phyloP scores from a whole-genome alignment of 208 protist species.

The Lotmaria passim region DNA sequence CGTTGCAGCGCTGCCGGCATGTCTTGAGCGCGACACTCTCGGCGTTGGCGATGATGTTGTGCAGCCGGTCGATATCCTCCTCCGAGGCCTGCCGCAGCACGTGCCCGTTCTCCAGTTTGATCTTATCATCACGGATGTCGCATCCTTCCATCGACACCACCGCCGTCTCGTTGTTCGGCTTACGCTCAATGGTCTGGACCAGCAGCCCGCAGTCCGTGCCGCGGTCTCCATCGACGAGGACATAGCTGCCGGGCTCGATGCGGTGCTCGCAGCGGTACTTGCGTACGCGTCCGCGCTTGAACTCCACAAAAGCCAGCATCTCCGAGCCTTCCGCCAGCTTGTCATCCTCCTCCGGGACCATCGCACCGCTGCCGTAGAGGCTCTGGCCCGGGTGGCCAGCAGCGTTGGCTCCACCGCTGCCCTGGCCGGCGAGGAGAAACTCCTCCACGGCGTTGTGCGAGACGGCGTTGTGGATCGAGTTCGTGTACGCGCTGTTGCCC shows the following conservation, averaged over 20 bases:
- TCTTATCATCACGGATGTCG: slow-evolving; percentile 71
- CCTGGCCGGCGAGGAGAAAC: slow-evolving; percentile 28
- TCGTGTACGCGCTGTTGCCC: neutral
- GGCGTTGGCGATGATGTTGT: slow-evolving; percentile 76
- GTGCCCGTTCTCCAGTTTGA: slow-evolving; percentile 80
- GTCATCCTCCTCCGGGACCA: slow-evolving; percentile 17
- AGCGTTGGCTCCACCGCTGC: slow-evolving; percentile 17
- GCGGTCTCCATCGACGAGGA: slow-evolving; percentile 90
- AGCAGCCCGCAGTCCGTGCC: slow-evolving; percentile 86
- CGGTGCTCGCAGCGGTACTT: slow-evolving; percentile 71
- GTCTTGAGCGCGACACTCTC: slow-evolving; percentile 88
- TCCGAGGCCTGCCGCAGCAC: slow-evolving; percentile 69
- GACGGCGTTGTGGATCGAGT: slow-evolving; percentile 15
- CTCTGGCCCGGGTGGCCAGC: too few relatives aligned
- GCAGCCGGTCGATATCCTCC: slow-evolving; percentile 78
- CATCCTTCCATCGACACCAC: slow-evolving; percentile 76
- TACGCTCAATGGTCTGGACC: slow-evolving; percentile 59
- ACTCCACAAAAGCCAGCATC: slow-evolving; percentile 86
- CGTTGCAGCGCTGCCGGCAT: slow-evolving; percentile 78
- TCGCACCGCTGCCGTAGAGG: slow-evolving; percentile 11
- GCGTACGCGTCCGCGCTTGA: slow-evolving; percentile 79
- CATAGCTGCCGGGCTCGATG: slow-evolving; percentile 77
- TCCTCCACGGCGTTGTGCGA: slow-evolving; percentile 37
- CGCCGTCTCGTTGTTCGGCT: slow-evolving; percentile 46
- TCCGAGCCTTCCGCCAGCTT: slow-evolving; percentile 26